Base-by-base conservation (phyloP, 257 asterid genomes). In the Anisodus acutangulus region DNA sequence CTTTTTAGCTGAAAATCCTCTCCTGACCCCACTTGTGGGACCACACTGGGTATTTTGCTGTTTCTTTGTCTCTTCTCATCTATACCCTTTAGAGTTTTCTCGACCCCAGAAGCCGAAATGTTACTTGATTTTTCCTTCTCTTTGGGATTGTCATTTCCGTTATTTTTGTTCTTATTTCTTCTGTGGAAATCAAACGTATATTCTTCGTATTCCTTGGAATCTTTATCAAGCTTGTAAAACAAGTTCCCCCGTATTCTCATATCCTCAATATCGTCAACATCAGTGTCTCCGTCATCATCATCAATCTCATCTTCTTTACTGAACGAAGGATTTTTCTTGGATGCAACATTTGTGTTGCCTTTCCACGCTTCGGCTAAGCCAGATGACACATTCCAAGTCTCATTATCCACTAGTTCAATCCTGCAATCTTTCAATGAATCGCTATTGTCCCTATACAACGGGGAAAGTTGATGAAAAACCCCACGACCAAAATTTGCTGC, bases 121-220 rank as follows among this genome's bases (percentile, higher is more conserved):
- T 19, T 26, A 35, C 67, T 78, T 35, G 69, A 37, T 3, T 82
- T 87, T 26, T 81, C 92, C 82, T 88, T 91, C 78, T 81, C 78
- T 59, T 69, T 85, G 43, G 90, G 87, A 54, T 81, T 85, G 37
- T 71, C 89, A 55, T 81, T 88, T 37, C 43, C 70, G 45, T 68
- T 87, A 54, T 82, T 87, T 87, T 84, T 91, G 60, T 84, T 89
- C 86, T 85, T 90, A 22, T 88, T 94, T 88, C 91, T 94, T 87
- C 97, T 71, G 9, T 90, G 98, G 89, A 89, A 93, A 53, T 94
- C 97, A 55, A 90, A 93, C 60, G 86, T 91, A 66, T 86, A 88
- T 64, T 95, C 99, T 72, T 92, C 97, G 69, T 91, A 93, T 90
- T 92, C 99, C 81, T 86, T 94, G 6, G 99, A 95, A 59, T 88